Percentiles rank a stretch among this genome's conserved stretches.
Conservation (phyloP, 2,329 filamentous ascomycete genomes). For the Thermothelomyces thermophilus region DNA sequence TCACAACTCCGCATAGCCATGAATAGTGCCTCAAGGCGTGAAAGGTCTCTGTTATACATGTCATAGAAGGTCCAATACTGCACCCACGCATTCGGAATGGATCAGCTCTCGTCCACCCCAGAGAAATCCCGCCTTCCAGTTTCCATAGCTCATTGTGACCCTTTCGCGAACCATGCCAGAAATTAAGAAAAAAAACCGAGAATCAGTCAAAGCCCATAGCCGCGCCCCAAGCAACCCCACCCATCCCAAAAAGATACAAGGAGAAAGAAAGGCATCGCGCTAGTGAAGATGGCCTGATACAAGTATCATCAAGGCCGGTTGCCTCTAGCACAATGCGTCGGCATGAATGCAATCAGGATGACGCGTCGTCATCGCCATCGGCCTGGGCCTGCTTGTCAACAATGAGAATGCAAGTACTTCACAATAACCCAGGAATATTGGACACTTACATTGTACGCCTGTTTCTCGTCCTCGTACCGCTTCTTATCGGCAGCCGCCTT, state of each 20-base stretch:
- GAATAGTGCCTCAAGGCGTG: background rate
- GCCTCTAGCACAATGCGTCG: constrained; percentile 25
- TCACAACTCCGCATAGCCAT: background rate
- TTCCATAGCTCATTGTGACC: constrained; percentile 24
- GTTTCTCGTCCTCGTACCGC: constrained; percentile 98
- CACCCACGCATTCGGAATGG: constrained; percentile 14
- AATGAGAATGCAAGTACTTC: constrained; percentile 3
- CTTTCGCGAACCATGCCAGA: constrained; percentile 26
- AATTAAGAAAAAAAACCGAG: constrained; percentile 18
- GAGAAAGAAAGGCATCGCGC: constrained; percentile 23
- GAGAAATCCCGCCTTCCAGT: constrained; percentile 16
- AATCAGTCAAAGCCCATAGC: constrained; percentile 27
- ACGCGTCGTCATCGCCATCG: constrained; percentile 51
- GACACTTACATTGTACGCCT: constrained; percentile 73
- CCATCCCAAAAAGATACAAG: constrained; percentile 29
- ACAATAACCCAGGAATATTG: constrained; percentile 3
- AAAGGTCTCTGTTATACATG: constrained; percentile 23
- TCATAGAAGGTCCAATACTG: constrained; percentile 14
- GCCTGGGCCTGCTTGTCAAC: constrained; percentile 37
- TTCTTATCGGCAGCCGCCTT: constrained; percentile 98
- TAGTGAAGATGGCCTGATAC: constrained; percentile 17
- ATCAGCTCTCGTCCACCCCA: constrained; percentile 20
- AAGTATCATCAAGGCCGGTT: constrained; percentile 22
- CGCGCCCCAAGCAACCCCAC: constrained; percentile 28
- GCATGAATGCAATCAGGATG: constrained; percentile 31